phyloP scores from a whole-genome alignment of 805 yeast genomes.

The Candida hispaniensis region DNA sequence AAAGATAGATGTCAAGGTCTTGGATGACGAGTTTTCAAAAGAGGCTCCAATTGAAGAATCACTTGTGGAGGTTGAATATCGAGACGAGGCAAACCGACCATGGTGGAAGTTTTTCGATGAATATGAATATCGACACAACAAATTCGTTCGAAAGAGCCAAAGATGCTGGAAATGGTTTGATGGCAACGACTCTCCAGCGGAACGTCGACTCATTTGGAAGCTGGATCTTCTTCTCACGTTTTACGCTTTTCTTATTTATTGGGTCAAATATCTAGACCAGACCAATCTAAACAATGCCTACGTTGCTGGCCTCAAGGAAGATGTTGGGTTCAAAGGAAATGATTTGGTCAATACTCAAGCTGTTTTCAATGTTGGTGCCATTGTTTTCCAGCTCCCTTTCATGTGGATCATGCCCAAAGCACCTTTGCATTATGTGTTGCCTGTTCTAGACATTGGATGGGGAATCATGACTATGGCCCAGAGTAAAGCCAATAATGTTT shows the following conservation, averaged over 20 bases:
- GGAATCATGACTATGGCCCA: conserved; percentile 50
- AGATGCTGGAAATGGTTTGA: conserved; percentile 49
- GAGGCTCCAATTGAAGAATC: neutral
- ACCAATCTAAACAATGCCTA: conserved; percentile 54
- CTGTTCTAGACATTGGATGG: conserved; percentile 53
- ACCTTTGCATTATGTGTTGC: conserved; percentile 44
- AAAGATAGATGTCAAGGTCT: neutral
- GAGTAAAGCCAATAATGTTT: conserved; percentile 39
- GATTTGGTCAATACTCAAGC: conserved; percentile 49
- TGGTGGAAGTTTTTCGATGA: conserved; percentile 41
- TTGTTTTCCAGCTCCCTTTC: conserved; percentile 52
- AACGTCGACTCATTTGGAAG: conserved; percentile 38
- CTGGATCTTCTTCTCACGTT: conserved; percentile 45
- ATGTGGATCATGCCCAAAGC: conserved; percentile 44
- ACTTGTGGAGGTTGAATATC: conserved; percentile 16
- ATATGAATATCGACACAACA: conserved; percentile 42
- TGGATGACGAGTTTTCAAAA: neutral
- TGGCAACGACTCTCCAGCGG: conserved; percentile 39
- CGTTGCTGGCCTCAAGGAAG: conserved; percentile 49
- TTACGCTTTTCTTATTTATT: conserved; percentile 49
- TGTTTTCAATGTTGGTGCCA: conserved; percentile 46
- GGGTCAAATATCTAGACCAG: conserved; percentile 55
- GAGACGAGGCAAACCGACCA: conserved; percentile 26
- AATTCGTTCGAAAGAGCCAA: conserved; percentile 23
- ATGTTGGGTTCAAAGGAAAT: conserved; percentile 45